Evolutionary conservation across 306 rosid species (phyloP), one percentile per base, ranked within the genome.

Genomic region (Ceratonia siliqua): DNA sequence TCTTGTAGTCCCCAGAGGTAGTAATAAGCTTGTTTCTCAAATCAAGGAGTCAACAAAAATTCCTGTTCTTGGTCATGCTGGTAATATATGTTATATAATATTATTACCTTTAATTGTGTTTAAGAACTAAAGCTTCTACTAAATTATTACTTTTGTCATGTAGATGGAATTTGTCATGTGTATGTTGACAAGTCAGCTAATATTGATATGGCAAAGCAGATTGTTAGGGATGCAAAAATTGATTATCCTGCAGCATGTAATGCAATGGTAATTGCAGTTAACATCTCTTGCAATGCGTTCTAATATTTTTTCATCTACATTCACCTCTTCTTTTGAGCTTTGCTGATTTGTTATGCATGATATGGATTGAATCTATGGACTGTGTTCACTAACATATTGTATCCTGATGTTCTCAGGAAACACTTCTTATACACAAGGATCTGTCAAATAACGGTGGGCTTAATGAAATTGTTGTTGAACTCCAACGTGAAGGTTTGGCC

Each of bases 1-100:
- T 81, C 96, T 94, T 62, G 97, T 94, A 55, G 86, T 94, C 82
- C 98, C 98, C 25, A 85, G 97, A 87, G 98, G 98, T 78, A 94
- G 97, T 42, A 91, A 86, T 62, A 87, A 82, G 58, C 98, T 94
- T 61, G 97, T 94, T 82, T 88, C 91, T 81, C 88, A 88, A 78
- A 90, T 94, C 79, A 94, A 91, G 83, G 94, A 89, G 28, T 88
- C 88, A 6, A 94, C 98, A 57, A 94, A 86, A 77, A 94, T 94
- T 79, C 96, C 97, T 32, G 97, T 94, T 82, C 98, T 94, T 81
- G 98, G 97, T 69, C 97, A 90, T 70, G 79, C 96, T 28, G 97
- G 98, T 94, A 74, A 79, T 83, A 81, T 27, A 53, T 68, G 17
- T 24, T 52, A 56, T 53, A 4, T 13, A 39, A 15, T 62, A 54